Evolutionary conservation across 2,329 filamentous ascomycete genomes (phyloP).

Genomic region (Fusarium armeniacum): DNA sequence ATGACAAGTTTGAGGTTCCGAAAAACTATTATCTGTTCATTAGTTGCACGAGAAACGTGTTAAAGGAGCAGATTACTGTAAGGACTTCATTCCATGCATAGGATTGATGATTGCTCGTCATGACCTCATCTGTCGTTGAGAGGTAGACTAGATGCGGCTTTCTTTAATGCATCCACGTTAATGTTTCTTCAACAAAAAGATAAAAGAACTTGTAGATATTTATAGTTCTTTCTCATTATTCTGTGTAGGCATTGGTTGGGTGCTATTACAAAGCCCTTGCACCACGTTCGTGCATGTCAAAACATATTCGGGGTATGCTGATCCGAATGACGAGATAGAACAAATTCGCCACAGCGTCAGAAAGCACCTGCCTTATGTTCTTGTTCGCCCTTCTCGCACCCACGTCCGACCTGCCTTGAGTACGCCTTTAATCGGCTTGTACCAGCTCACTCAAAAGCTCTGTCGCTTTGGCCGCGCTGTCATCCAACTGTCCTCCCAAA

Average conservation of each 20-base stretch:
- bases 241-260: neutral
- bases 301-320: neutral
- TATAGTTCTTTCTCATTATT: neutral
- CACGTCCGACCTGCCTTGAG: neutral
- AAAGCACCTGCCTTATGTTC: neutral
- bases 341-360: neutral
- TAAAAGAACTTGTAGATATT: neutral
- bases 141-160: neutral
- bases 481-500: neutral
- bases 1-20: neutral
- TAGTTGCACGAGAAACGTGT: neutral
- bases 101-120: too few species aligned
- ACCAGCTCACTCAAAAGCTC: neutral
- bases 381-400: accelerated
- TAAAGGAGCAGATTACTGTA: neutral
- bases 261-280: neutral
- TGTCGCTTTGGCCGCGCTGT: neutral
- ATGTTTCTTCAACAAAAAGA: neutral
- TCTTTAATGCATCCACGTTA: neutral
- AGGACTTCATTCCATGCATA: too few species aligned
- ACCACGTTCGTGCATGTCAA: neutral
- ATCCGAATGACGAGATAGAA: too few species aligned
- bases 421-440: neutral
- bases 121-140: neutral
- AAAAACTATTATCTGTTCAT: neutral